Evolutionary conservation across 176 grass and related monocot genomes (phyloP).

Genomic region (Musa schizocarpa): DNA sequence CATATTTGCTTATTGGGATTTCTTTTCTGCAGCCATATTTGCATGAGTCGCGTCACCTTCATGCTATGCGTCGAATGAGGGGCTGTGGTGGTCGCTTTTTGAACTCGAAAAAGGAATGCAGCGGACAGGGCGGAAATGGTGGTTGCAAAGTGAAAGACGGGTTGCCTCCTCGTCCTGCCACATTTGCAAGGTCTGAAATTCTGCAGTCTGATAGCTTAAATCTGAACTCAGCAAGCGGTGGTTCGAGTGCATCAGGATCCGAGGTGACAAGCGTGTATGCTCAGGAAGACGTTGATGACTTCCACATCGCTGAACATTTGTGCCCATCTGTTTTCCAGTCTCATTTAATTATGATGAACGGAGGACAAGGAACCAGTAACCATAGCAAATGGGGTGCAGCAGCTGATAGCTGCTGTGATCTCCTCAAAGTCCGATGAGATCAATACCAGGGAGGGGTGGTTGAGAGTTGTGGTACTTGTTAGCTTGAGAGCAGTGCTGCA

Average conservation of each 20-base stretch:
- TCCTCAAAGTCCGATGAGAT: constrained; percentile 67
- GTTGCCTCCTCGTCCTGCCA: constrained; percentile 11
- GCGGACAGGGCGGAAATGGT: not conserved
- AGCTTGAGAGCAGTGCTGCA: not conserved
- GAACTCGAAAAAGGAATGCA: constrained; percentile 54
- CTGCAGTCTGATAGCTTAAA: constrained; percentile 57
- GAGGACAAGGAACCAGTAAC: constrained; percentile 31
- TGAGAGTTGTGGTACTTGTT: not conserved
- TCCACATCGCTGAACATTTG: constrained; percentile 36
- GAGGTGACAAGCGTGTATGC: constrained; percentile 58
- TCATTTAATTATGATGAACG: constrained; percentile 46
- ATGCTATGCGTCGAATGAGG: constrained; percentile 71
- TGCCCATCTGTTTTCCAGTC: constrained; percentile 56
- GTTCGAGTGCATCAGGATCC: constrained; percentile 47
- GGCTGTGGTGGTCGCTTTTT: constrained; percentile 81
- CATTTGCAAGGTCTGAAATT: constrained; percentile 39
- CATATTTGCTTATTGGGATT: not conserved
- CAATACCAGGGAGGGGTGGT: constrained; percentile 19
- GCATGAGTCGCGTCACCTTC: constrained; percentile 87
- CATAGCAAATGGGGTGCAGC: constrained; percentile 52
- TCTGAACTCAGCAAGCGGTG: constrained; percentile 32
- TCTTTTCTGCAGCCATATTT: constrained; percentile 53
- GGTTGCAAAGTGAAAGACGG: constrained; percentile 15
- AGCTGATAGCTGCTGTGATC: constrained; percentile 57
- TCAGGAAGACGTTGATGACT: constrained; percentile 30